These are phyloP conservation scores for Hirsutella thompsonii DNA, from an alignment of 2,329 filamentous ascomycete species.

Conservation along the genomic window DNA sequence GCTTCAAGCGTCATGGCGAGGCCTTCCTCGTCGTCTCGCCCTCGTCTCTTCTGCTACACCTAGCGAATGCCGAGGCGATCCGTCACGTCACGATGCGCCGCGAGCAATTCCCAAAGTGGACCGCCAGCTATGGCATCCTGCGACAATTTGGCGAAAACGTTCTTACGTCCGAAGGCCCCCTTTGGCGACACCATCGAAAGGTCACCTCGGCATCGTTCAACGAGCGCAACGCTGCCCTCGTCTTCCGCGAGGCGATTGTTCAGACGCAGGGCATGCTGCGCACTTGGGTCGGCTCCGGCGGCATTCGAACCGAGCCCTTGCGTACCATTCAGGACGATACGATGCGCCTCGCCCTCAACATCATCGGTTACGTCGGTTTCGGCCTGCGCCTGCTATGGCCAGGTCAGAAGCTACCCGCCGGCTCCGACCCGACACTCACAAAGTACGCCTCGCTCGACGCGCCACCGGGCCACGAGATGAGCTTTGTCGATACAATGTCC, in stretches of 20 bases:
- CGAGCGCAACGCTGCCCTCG: conserved; percentile 58
- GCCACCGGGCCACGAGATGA: conserved; percentile 45
- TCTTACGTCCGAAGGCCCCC: conserved; percentile 52
- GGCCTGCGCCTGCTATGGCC: conserved; percentile 50
- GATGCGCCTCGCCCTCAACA: conserved; percentile 46
- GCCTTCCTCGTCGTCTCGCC: conserved; percentile 53
- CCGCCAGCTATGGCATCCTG: conserved; percentile 21
- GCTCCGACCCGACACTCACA: conserved; percentile 28
- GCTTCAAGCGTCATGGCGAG: conserved; percentile 49
- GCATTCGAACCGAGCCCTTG: conserved; percentile 27
- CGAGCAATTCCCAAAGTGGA: conserved; percentile 50
- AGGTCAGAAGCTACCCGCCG: conserved; percentile 37
- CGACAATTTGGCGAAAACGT: conserved; percentile 55
- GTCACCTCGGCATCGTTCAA: conserved; percentile 60
- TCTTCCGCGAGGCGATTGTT: conserved; percentile 47
- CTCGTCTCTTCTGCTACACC: conserved; percentile 35
- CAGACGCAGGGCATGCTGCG: conserved; percentile 51
- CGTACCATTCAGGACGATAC: conserved; percentile 47
- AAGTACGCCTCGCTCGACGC: conserved; percentile 35
- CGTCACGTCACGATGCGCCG: conserved; percentile 52
- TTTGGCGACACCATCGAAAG: conserved; percentile 64
- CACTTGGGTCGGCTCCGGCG: conserved; percentile 35
- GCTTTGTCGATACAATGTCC: conserved; percentile 50
- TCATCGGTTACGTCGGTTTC: conserved; percentile 58
- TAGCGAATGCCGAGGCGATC: conserved; percentile 52